Evolutionary conservation across 306 rosid genomes (phyloP), one percentile per base, ranked within the genome.

Genomic region (Acacia crassicarpa): DNA sequence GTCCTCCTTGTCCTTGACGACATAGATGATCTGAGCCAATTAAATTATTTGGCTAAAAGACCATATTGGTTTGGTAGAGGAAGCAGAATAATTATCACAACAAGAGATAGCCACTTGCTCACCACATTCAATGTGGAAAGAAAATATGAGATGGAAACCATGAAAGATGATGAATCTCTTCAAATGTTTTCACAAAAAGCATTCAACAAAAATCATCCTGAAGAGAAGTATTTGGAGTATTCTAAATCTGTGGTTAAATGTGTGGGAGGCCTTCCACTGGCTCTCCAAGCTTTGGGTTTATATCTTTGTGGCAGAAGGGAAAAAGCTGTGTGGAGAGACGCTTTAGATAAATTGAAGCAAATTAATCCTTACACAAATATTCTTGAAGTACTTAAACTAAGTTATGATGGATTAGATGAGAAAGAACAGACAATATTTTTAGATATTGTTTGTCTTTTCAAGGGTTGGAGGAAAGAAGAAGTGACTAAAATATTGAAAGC

Each of bases 381-480:
- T 11, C 4, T 3, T 46, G 17, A 46, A 46, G 14, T 13, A 13
- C 17, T 46, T 3, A 46, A 46, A 46, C 13, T 46, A 46, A 46
- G 69, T 15, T 27, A 30, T 30, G 5, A 63, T 30, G n/a, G n/a
- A 30, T 30, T 63, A 30, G 2, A 30, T 27, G 11, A 14, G 7
- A 1, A 30, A 63, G 69, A 63, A 63, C 14, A 63, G 41, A 63
- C n/a, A 11, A 46, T 63, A 30, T 63, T 63, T 63, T 63, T 63
- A 0, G 69, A 63, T 63, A 63, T 63, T 30, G 69, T 20, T 5
- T 63, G n/a, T 30, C 13, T 63, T 30, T 63, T 30, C 41, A 13
- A 32, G n/a, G 2, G n/a, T 1, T 30, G 10, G 20, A 0, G 0
- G 4, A 63, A 63, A 25, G 0, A 30, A 0, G 1, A 0, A 14